Base-by-base conservation (phyloP, 768 basidiomycete genomes). In the Boletus sp. region DNA sequence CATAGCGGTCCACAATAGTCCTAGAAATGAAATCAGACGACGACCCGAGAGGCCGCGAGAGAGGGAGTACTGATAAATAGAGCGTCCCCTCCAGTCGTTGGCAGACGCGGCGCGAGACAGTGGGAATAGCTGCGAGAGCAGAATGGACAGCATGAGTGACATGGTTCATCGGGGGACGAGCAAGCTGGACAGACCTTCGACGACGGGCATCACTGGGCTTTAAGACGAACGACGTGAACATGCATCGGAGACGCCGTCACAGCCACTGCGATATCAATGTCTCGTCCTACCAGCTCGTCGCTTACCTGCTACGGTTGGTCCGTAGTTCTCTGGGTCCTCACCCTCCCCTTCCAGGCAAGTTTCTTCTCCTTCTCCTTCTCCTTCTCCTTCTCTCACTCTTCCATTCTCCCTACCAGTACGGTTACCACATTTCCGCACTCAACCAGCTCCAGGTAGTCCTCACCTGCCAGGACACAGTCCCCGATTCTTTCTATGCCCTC, bases 391-490 rank as follows among this genome's bases (percentile, higher is more conserved):
- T 14, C 1, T 11, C 9, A 5, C n/a, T 42, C 29, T 8, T 32
- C 50, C 15, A 56, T 34, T 27, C 30, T 14, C 29, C 44, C 41
- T 50, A 14, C 25, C 50, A 90, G 82, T 92, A 91, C 73, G 94
- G 93, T n/a, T 97, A 89, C 70, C 92, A 96, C 69, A 90, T 93
- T 39, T 90, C 93, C 2, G 87, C 87, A 15, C 80, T 98, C 55
- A 98, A 98, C 69, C 93, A 94, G 67, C 85, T 95, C 25, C 85
- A 91, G 65, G 80, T 79, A 5, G 83, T 87, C 40, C 67, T 94
- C 53, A 91, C 88, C 4, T 96, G 93, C 74, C 79, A 79, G 47
- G 61, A 67, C 32, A 51, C 51, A 9, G 19, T 54, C 27, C 51
- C 58, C 1, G n/a, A 4, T 23, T 48, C 47, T 1, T 57, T 65